Percentiles rank a stretch among this genome's conserved stretches.
phyloP scores from a whole-genome alignment of 176 grass and related monocot species.

The Saccharum spontaneum region DNA sequence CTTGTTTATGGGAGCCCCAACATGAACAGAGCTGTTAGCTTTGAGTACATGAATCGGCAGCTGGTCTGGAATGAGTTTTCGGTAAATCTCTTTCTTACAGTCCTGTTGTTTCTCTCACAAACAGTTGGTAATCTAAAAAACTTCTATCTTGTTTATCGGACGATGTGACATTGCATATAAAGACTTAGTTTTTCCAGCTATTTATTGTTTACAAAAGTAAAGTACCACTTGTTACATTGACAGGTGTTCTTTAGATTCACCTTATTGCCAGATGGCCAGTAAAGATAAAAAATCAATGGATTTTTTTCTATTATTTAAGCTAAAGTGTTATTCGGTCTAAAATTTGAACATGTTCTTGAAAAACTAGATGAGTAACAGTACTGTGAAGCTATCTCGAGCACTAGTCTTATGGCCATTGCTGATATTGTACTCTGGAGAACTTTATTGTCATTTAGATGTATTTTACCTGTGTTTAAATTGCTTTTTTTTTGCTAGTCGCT shows the following conservation, averaged over 20 bases:
- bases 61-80: conserved; percentile 99
- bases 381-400: not conserved
- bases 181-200: too few species aligned
- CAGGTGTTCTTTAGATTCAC: too few species aligned
- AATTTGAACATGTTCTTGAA: not conserved
- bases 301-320: not conserved
- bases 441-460: not conserved
- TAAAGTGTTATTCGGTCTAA: not conserved
- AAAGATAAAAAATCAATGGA: not conserved
- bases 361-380: not conserved
- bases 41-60: conserved; percentile 98
- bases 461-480: not conserved
- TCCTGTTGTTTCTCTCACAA: conserved; percentile 19
- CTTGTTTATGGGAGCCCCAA: conserved; percentile 91
- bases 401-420: not conserved
- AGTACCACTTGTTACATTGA: not conserved
- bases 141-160: not conserved
- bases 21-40: conserved; percentile 98
- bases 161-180: not conserved
- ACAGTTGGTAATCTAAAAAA: not conserved
- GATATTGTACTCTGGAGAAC: not conserved
- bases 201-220: not conserved
- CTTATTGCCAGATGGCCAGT: not conserved
- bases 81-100: conserved; percentile 50
- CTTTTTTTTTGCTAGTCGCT: not conserved